phyloP scores from a whole-genome alignment of 139 green algal genomes.

The Coelastrella sp. region DNA sequence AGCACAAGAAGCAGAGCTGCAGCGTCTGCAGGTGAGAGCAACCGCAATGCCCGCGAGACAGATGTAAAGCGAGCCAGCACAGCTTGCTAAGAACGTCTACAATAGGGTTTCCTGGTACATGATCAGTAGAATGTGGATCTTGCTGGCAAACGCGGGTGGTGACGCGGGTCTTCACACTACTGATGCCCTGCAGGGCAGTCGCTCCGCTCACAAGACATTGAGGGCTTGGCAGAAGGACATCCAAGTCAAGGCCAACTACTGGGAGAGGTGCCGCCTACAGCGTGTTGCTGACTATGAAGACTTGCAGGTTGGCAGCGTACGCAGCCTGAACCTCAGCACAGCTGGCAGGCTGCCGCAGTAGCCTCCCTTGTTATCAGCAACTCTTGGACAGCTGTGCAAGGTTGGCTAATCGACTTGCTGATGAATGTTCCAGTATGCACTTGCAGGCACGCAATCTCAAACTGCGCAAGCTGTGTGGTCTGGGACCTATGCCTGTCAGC shows the following conservation, averaged over 20 bases:
- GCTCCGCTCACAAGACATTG: constrained; percentile 29
- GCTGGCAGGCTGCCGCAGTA: no score
- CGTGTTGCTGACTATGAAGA: constrained; percentile 36
- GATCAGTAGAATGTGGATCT: no score
- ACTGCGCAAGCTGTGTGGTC: constrained; percentile 22
- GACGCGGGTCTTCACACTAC: not conserved
- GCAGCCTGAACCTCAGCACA: not conserved
- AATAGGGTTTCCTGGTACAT: no score
- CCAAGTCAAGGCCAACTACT: constrained; percentile 15
- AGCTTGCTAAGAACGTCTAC: not conserved
- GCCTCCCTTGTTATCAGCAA: no score
- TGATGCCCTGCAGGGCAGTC: not conserved
- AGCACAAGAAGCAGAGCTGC: not conserved
- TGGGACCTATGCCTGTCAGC: not conserved
- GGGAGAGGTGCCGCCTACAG: constrained; percentile 24
- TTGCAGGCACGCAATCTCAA: not conserved
- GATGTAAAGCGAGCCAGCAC: not conserved
- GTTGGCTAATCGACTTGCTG: no score
- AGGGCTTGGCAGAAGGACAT: constrained; percentile 33
- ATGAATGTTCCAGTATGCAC: no score
- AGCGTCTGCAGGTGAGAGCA: constrained; percentile 8
- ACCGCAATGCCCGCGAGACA: not conserved
- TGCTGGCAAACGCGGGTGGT: not conserved
- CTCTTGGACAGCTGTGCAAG: no score
- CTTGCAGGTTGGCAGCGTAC: constrained; percentile 32